phyloP scores from a whole-genome alignment of 225 moss, liverwort and hornwort species.

The Bryoerythrophyllum caledonicum region DNA sequence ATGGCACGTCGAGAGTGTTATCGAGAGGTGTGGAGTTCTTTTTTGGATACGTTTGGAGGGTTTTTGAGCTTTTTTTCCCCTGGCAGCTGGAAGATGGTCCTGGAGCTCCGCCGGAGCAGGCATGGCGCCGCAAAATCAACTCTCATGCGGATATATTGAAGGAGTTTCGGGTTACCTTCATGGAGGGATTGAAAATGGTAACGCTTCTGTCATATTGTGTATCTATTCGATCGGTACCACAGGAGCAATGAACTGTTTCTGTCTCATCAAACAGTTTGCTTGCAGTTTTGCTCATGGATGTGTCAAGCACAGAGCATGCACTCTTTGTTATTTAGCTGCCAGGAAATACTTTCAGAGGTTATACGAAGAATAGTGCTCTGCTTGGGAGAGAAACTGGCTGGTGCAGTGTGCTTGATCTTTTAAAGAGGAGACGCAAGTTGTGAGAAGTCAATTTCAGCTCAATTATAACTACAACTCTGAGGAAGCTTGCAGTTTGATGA shows the following conservation, averaged over 20 bases:
- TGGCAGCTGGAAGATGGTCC: constrained; percentile 85
- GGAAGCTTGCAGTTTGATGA: neutral
- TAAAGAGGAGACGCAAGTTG: neutral
- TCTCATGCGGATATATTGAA: constrained; percentile 77
- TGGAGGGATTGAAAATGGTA: constrained; percentile 95
- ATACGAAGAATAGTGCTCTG: neutral
- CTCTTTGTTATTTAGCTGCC: neutral
- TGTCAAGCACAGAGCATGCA: neutral
- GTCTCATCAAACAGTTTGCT: neutral
- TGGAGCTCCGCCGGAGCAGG: constrained; percentile 88
- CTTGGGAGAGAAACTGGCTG: neutral
- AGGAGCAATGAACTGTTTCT: neutral
- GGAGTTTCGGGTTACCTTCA: constrained; percentile 94
- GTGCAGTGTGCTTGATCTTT: neutral
- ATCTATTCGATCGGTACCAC: neutral
- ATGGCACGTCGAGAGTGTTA: neutral
- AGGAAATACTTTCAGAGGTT: neutral
- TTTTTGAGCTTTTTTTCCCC: neutral
- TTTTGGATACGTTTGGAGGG: neutral
- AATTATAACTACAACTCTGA: neutral
- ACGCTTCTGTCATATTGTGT: neutral
- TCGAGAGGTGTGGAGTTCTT: neutral
- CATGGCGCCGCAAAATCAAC: constrained; percentile 96
- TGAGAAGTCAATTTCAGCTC: neutral
- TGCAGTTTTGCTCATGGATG: neutral